phyloP scores from a whole-genome alignment of 345 rosid genomes.

The Eucalyptus curtisii region DNA sequence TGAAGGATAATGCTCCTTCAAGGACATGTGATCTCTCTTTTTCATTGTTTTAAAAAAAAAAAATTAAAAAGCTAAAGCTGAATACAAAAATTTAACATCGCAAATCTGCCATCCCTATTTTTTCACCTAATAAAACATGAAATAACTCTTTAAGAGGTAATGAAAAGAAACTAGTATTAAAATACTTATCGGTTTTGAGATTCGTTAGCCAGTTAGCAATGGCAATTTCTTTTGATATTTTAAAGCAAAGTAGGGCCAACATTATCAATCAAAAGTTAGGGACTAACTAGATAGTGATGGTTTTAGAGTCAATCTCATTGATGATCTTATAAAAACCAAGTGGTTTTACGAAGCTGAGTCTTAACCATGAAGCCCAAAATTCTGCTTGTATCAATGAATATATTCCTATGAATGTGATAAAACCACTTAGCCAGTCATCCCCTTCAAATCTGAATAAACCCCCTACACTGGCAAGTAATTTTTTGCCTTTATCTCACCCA shows the following conservation, averaged over 20 bases:
- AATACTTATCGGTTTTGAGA: fast-evolving
- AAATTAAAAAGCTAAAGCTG: not conserved
- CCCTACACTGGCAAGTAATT: not conserved
- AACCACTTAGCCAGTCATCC: not conserved
- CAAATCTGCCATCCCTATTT: not conserved
- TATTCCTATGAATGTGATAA: not conserved
- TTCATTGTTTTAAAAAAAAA: not conserved
- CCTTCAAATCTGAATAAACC: not conserved
- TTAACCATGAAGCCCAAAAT: not conserved
- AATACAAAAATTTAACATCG: no score
- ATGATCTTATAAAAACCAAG: not conserved
- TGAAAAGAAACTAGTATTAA: not conserved
- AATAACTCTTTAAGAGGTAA: not conserved
- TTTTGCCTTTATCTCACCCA: not conserved
- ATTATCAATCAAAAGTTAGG: not conserved
- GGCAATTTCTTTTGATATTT: not conserved
- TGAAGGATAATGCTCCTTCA: not conserved
- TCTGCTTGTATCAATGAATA: not conserved
- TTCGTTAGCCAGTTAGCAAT: not conserved
- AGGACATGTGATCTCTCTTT: not conserved
- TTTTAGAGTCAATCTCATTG: not conserved
- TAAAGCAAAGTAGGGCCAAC: not conserved
- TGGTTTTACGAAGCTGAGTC: not conserved
- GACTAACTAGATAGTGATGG: not conserved
- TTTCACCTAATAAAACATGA: not conserved